Base-by-base conservation (phyloP, 2,329 filamentous ascomycete species). In the Penicillium occitanis region DNA sequence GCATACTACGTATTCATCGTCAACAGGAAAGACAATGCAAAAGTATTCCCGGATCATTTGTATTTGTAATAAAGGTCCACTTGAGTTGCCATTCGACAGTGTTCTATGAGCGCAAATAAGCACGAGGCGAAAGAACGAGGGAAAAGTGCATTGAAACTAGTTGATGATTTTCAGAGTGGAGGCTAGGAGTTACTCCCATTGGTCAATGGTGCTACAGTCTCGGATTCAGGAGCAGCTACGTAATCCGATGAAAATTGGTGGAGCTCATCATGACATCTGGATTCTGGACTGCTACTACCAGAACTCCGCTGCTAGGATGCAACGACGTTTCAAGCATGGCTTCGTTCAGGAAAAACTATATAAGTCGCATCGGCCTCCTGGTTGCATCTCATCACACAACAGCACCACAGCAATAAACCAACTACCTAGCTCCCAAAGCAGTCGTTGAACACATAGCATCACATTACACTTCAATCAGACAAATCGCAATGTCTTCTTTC, bases 401-500 rank as follows among this genome's bases (percentile, higher is more conserved):
- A 55, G 10, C 51, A 28, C 28, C 7, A 35, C 51, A 35, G 11
- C 17, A 37, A 35, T 13, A 33, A 19, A n/a, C 42, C 17, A 22
- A 17, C 10, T 25, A 35, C 44, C 6, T 14, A 14, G 28, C 28
- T 33, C 35, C 19, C 4, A 35, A 13, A 19, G 17, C 25, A 48
- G 22, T 13, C 2, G 30, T 37, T 13, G 30, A 57, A 57, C 33
- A 57, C 33, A 37, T 8, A 53, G 17, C 28, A 33, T n/a, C 6
- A n/a, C 50, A n/a, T 30, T n/a, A 30, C 25, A n/a, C 14, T 14
- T 30, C 14, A n/a, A 14, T 19, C 17, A n/a, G 6, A 48, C 19
- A 33, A 53, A 33, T 35, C 35, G n/a, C 14, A 37, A 64, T 64
- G 61, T n/a, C 51, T 64, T 64, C 61, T 37, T 58, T 46, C 46